Evolutionary conservation across 805 yeast genomes (phyloP), one percentile per base, ranked within the genome.

Genomic region (Barnettozyma sp.): DNA sequence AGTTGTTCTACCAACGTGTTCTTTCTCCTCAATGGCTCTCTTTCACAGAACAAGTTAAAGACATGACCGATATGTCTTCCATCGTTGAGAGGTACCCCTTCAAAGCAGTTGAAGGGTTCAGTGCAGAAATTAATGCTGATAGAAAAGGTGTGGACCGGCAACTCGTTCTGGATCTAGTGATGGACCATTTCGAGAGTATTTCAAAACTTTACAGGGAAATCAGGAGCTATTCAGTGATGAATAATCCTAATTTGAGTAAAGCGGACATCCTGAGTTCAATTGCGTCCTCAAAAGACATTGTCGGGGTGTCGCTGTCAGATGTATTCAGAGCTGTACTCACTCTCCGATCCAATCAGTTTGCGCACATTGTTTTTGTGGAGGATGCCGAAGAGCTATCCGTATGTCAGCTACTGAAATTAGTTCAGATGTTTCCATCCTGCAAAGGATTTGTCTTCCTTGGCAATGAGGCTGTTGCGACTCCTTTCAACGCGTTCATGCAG

Each of bases 361-460:
- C 58, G 13, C 54, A 45, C 29, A 39, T 65, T 4, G 44, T 68
- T 1, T 22, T 63, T 1, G 38, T 49, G 18, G 68, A 66, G 22
- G 59, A 68, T 1, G 53, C 58, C 0, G 48, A n/a, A n/a, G n/a
- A 46, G 33, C 29, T 64, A 13, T 46, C 55, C 7, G 59, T 55
- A 22, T 24, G 54, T 16, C 68, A 65, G 35, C 45, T 58, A 1
- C 26, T 62, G n/a, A 36, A 48, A 7, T 55, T 65, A 5, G 11
- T 58, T 6, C 22, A 60, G 2, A 23, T 35, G 10, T 22, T 36
- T 2, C 18, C 32, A 0, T 12, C 15, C 10, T 30, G 56, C 3
- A 50, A 51, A 22, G 50, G 67, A 19, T 35, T 63, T 1, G 45
- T 58, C 0, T 17, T 67, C 18, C 20, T 59, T n/a, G 72, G 72